Evolutionary conservation across 495 filamentous ascomycete genomes (phyloP), one percentile per base, ranked within the genome.

Genomic region (Aspergillus taichungensis): DNA sequence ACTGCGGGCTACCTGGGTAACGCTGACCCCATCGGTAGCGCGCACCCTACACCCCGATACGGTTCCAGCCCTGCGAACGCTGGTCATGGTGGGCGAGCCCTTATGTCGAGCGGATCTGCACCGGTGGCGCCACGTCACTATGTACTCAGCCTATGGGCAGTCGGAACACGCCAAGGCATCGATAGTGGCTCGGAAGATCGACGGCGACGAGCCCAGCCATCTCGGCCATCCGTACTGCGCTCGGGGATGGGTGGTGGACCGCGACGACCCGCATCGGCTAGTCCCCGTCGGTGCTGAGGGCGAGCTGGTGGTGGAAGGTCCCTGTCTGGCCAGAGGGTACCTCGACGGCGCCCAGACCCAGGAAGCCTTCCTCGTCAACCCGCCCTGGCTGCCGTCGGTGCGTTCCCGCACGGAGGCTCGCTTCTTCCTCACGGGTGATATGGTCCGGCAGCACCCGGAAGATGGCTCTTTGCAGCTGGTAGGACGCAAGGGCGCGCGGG

Each of bases 361-460:
- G 9, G 53, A 54, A 5, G 59, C 57, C 3, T 79, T 76, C 45
- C 62, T 79, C 32, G 48, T 57, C 30, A 51, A 69, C 27, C 75
- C 74, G 1, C 47, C 39, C 11, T 78, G 69, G 69, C 64, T 74
- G 8, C 13, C 11, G 24, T 11, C 34, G 30, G 10, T 9, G 13
- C 13, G 14, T 27, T 13, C 5, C n/a, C 6, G 44, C 8, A 8
- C 6, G 12, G 6, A 28, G 33, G 40, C 12, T 8, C 33, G 13
- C 11, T 37, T 77, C 9, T 77, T 74, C 47, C 59, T 63, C n/a
- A 78, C 75, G 8, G 75, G 74, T 8, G 76, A 79, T 52, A 49
- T 75, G 8, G 74, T 69, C n/a, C n/a, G n/a, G 14, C 60, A 58
- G 29, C 61, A 67, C 41, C 29, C 64, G 9, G 40, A 43, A 6